A percentile compares a stretch with the other conserved stretches of the same genome.
Evolutionary conservation across 1,139 yeast species (phyloP).

Genomic region (Sugiyamaella neomexicana): DNA sequence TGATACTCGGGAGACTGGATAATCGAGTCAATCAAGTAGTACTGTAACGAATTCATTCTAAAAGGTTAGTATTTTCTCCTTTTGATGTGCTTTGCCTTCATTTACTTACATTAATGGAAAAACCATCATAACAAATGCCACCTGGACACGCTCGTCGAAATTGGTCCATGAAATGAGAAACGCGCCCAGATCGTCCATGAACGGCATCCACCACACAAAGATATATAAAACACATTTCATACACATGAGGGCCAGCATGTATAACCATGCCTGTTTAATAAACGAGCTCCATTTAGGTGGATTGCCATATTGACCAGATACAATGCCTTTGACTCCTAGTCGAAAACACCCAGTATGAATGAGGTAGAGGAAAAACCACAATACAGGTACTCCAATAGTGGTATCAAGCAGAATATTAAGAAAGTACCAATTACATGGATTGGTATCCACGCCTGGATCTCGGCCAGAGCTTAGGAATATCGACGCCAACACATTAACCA

Average conservation of each 20-base stretch:
- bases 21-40: constrained; percentile 81
- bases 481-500: constrained; percentile 72
- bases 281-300: constrained; percentile 69
- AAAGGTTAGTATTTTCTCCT: neutral
- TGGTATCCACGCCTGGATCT: constrained; percentile 39
- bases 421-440: constrained; percentile 71
- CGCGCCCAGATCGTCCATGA: constrained; percentile 57
- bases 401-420: constrained; percentile 85
- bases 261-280: constrained; percentile 70
- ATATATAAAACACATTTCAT: constrained; percentile 59
- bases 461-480: constrained; percentile 49
- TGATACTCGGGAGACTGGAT: constrained; percentile 58
- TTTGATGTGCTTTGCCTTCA: no score
- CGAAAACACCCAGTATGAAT: constrained; percentile 52
- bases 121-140: constrained; percentile 80
- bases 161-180: constrained; percentile 74
- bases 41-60: constrained; percentile 79
- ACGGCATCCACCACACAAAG: constrained; percentile 59
- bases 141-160: constrained; percentile 76
- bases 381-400: constrained; percentile 88
- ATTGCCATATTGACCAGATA: constrained; percentile 80
- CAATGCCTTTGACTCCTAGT: constrained; percentile 56
- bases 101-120: constrained; percentile 38
- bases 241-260: constrained; percentile 55
- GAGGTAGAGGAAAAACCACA: constrained; percentile 55